These are phyloP conservation scores for Populus tremula DNA, from an alignment of 345 rosid species.

Conservation along the genomic window DNA sequence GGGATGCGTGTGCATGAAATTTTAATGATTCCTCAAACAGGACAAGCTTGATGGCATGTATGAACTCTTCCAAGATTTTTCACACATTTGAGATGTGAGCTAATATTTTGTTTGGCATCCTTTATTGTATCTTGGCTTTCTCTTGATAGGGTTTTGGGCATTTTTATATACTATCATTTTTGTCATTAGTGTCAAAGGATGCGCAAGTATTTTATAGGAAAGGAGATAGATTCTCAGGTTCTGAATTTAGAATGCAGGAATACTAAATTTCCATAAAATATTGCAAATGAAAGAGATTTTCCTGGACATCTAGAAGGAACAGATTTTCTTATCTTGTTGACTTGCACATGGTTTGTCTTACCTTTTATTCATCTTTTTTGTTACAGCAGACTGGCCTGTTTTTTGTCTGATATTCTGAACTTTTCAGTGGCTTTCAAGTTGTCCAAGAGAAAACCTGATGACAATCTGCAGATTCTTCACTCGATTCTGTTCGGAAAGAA, in stretches of 20 bases:
- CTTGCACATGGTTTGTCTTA: slow-evolving; percentile 1
- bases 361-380: slow-evolving; percentile 7
- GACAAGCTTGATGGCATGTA: not conserved
- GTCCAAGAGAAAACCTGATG: slow-evolving; percentile 93
- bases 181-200: not conserved
- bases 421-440: slow-evolving; percentile 94
- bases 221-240: not conserved
- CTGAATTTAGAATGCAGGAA: not conserved
- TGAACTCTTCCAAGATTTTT: not conserved
- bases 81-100: not conserved
- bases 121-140: not conserved
- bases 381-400: slow-evolving; percentile 9
- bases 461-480: slow-evolving; percentile 73
- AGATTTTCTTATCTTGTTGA: not conserved
- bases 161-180: not conserved
- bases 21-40: not conserved
- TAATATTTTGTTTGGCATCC: not conserved
- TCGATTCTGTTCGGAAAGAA: slow-evolving; percentile 87
- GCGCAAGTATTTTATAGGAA: not conserved
- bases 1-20: not conserved
- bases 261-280: not conserved
- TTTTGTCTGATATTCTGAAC: slow-evolving; percentile 26
- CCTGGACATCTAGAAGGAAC: not conserved
- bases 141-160: not conserved
- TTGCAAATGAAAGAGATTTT: not conserved